Conservation (phyloP, 345 rosid genomes). For the Geranium brycei region DNA sequence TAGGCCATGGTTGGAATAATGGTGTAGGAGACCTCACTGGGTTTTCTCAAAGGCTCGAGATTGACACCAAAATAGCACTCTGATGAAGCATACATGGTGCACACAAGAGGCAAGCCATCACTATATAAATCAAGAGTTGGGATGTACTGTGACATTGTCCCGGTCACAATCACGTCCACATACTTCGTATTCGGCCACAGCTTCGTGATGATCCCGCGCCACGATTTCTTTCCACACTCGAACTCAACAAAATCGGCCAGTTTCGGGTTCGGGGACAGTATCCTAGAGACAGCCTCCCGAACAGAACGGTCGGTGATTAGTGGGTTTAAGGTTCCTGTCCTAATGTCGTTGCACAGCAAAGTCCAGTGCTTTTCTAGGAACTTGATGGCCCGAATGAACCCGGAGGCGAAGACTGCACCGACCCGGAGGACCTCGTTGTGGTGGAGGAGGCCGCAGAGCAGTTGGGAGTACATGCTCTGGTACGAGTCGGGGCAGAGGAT, state of each 20-base stretch:
- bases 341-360: slow-evolving; percentile 30
- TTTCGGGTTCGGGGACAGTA: slow-evolving; percentile 50
- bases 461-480: slow-evolving; percentile 72
- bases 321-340: slow-evolving; percentile 36
- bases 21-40: slow-evolving; percentile 82
- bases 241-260: slow-evolving; percentile 45
- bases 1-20: slow-evolving; percentile 89
- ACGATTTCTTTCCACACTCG: slow-evolving; percentile 43
- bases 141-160: slow-evolving; percentile 95
- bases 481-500: slow-evolving; percentile 63
- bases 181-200: slow-evolving; percentile 73
- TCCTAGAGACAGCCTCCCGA: slow-evolving; percentile 41
- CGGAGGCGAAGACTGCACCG: slow-evolving; percentile 78
- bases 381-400: slow-evolving; percentile 62
- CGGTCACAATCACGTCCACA: slow-evolving; percentile 96
- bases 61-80: slow-evolving; percentile 94
- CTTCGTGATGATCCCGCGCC: slow-evolving; percentile 68
- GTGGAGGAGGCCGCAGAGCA: slow-evolving; percentile 66
- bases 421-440: slow-evolving; percentile 58
- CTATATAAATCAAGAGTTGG: slow-evolving; percentile 88
- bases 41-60: slow-evolving; percentile 68
- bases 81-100: slow-evolving; percentile 95
- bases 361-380: slow-evolving; percentile 68
- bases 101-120: slow-evolving; percentile 74
- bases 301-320: slow-evolving; percentile 44